Conservation (phyloP, 345 rosid genomes). For the Ceriops zippeliana region DNA sequence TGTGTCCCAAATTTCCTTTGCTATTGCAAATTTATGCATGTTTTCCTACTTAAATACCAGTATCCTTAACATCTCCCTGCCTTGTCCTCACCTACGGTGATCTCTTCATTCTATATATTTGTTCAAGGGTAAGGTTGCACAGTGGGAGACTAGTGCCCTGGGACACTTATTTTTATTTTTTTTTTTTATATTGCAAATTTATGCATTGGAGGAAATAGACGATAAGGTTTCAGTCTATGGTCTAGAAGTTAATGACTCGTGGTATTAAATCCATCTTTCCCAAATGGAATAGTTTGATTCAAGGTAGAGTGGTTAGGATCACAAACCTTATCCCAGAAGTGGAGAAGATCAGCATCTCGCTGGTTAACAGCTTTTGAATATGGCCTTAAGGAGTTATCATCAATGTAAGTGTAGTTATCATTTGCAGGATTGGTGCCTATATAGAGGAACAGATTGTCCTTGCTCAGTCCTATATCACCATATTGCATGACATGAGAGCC, state of each 20-base stretch:
- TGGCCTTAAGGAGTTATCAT: conserved; percentile 55
- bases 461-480: conserved; percentile 66
- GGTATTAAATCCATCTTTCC: neutral
- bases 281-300: neutral
- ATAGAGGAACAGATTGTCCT: conserved; percentile 53
- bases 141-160: too few relatives aligned
- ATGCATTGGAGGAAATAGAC: neutral
- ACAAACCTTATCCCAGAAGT: conserved; percentile 90
- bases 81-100: too few relatives aligned
- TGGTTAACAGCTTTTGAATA: conserved; percentile 75
- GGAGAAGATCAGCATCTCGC: conserved; percentile 96
- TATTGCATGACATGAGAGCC: conserved; percentile 99
- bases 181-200: neutral
- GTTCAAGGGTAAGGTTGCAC: too few relatives aligned
- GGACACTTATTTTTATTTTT: too few relatives aligned
- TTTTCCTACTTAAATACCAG: neutral
- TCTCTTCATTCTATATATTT: too few relatives aligned
- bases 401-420: conserved; percentile 73
- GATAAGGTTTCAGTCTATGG: too few relatives aligned
- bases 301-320: neutral
- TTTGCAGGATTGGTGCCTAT: conserved; percentile 93
- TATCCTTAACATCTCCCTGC: too few relatives aligned
- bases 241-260: neutral
- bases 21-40: neutral
- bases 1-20: too few relatives aligned